Evolutionary conservation across 331 rosid species (phyloP), one percentile per base, ranked within the genome.

Genomic region (Pyracantha coccinea): DNA sequence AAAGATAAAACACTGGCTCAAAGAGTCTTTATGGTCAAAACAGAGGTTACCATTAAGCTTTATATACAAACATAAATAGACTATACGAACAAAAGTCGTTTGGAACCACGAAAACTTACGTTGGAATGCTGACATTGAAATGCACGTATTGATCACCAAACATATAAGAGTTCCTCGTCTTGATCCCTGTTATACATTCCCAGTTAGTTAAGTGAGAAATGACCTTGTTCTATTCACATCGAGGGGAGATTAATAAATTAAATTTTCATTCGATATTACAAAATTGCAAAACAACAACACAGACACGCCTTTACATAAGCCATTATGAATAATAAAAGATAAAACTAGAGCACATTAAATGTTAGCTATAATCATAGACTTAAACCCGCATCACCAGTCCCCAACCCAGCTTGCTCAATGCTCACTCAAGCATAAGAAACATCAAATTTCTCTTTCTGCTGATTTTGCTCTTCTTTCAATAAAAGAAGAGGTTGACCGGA

Each of bases 61-160:
- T 38, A 38, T 38, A 52, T 0, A 52, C 16, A 50, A 52, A 5
- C 8, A 16, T 20, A 55, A 67, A 69, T 25, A 72, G 27, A 24
- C 38, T 24, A 29, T 58, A 32, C 29, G 5, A 31, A 10, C 27
- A 75, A 17, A 57, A 3, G 45, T 19, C 35, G n/a, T 19, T 20
- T 16, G 54, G 23, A 32, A 50, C 32, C 6, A 23, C 4, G 55
- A 78, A 11, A 25, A 83, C 99, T 67, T 80, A 93, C 96, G 66
- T 7, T 65, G 97, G 96, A 57, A 93, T 91, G 91, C 87, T 80
- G 90, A 93, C 85, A 47, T 88, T 91, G 78, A 93, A 93, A 79
- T 93, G 93, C 85, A 91, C 97, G 54, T 53, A 93, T 67, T 92
- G 97, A 78, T 95, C 90, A 15, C 99, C 99, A 20, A 89, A 88